Evolutionary conservation across 2,329 filamentous ascomycete genomes (phyloP).

Genomic region (Fusarium cyanostomum): DNA sequence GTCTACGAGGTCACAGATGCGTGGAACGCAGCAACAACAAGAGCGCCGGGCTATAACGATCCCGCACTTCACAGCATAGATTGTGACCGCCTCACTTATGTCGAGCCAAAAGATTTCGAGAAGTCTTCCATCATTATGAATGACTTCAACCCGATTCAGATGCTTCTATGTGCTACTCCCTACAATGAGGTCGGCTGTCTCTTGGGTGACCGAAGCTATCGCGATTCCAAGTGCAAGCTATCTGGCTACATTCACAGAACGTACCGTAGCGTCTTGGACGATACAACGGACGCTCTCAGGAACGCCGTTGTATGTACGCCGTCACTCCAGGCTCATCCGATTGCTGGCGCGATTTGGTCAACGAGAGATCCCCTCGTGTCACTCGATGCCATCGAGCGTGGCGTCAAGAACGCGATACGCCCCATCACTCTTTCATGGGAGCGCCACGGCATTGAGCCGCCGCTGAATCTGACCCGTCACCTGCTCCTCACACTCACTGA

Average conservation of each 20-base stretch:
- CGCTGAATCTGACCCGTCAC: constrained; percentile 52
- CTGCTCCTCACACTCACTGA: constrained; percentile 63
- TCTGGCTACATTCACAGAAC: background rate
- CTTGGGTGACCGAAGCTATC: constrained; percentile 25
- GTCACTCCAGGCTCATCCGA: background rate
- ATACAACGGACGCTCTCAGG: constrained; percentile 17
- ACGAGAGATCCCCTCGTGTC: constrained; percentile 36
- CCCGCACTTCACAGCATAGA: constrained; percentile 39
- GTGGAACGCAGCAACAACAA: constrained; percentile 17
- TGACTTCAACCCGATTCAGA: constrained; percentile 28
- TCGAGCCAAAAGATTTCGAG: constrained; percentile 45
- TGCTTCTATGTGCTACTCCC: constrained; percentile 48
- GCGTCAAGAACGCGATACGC: constrained; percentile 33
- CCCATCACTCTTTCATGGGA: constrained; percentile 40
- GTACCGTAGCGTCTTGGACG: constrained; percentile 3
- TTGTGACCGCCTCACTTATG: constrained; percentile 50
- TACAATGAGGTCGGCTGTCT: constrained; percentile 44
- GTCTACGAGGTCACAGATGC: constrained; percentile 20
- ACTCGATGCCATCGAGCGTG: constrained; percentile 33
- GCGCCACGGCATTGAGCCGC: constrained; percentile 46
- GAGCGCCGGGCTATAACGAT: background rate
- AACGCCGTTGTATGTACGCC: constrained; percentile 12
- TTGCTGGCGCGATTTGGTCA: background rate
- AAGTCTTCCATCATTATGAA: constrained; percentile 12
- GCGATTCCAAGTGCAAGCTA: background rate